These are phyloP conservation scores for Endocarpon pusillum DNA, from an alignment of 495 filamentous ascomycete species.

Conservation along the genomic window DNA sequence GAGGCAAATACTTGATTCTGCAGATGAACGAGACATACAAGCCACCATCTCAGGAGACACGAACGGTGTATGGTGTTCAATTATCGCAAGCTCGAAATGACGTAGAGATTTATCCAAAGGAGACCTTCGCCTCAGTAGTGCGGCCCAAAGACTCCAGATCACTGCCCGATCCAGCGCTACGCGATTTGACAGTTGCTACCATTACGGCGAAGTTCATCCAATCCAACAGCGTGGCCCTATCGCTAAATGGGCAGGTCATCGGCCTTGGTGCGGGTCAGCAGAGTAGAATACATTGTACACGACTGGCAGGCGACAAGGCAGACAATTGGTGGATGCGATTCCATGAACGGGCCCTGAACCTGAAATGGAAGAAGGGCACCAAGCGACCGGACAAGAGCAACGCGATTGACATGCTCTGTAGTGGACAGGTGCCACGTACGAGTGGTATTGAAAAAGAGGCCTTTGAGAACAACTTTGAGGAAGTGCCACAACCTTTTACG, in stretches of 20 bases:
- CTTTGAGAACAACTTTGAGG: constrained; percentile 82
- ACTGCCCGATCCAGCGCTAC: constrained; percentile 63
- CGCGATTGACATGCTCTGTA: constrained; percentile 87
- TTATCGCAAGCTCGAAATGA: constrained; percentile 86
- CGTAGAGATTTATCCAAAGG: constrained; percentile 59
- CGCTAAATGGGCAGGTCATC: constrained; percentile 83
- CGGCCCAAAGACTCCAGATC: constrained; percentile 56
- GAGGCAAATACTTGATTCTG: constrained; percentile 87
- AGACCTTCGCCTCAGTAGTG: constrained; percentile 69
- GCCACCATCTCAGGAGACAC: constrained; percentile 54
- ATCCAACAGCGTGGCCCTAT: constrained; percentile 97
- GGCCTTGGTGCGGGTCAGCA: constrained; percentile 94
- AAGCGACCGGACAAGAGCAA: constrained; percentile 97
- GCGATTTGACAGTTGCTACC: constrained; percentile 88
- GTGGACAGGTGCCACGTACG: constrained; percentile 65
- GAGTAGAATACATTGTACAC: constrained; percentile 93
- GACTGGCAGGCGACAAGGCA: constrained; percentile 94
- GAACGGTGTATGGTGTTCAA: constrained; percentile 77
- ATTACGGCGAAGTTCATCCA: constrained; percentile 97
- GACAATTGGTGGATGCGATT: constrained; percentile 99
- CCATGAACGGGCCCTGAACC: constrained; percentile 65
- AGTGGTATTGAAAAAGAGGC: constrained; percentile 62
- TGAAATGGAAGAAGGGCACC: constrained; percentile 93
- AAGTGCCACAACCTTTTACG: constrained; percentile 72
- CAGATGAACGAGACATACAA: constrained; percentile 83